A percentile compares a stretch with the other conserved stretches of the same genome.
Evolutionary conservation across 2,329 filamentous ascomycete species (phyloP).

Genomic region (Rhinocladiella mackenziei): DNA sequence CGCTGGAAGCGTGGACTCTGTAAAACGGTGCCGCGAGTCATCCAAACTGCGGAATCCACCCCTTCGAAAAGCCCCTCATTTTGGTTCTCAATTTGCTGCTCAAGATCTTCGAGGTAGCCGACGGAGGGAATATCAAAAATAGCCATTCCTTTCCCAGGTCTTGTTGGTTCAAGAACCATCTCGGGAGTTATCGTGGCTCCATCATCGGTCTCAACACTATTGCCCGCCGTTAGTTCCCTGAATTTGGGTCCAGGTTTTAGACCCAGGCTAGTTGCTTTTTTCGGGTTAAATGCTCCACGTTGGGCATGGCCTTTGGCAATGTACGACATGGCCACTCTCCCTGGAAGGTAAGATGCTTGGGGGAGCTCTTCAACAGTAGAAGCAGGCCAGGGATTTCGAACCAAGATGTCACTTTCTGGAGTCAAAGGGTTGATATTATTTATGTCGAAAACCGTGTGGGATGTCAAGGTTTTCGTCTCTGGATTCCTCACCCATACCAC

Average conservation of each 20-base stretch:
- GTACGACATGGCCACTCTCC: slow-evolving; percentile 72
- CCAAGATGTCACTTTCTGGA: slow-evolving; percentile 66
- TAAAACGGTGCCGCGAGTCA: slow-evolving; percentile 65
- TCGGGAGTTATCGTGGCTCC: slow-evolving; percentile 73
- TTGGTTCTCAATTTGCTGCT: slow-evolving; percentile 50
- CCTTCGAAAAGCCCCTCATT: slow-evolving; percentile 59
- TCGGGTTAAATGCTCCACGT: slow-evolving; percentile 73
- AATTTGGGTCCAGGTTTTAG: slow-evolving; percentile 60
- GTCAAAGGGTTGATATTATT: slow-evolving; percentile 50
- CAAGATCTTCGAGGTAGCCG: slow-evolving; percentile 65
- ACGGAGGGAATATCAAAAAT: slow-evolving; percentile 72
- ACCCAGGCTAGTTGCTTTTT: slow-evolving; percentile 61
- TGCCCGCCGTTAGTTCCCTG: slow-evolving; percentile 57
- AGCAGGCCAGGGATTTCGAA: slow-evolving; percentile 75
- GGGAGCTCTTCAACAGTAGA: slow-evolving; percentile 64
- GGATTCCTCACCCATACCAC: slow-evolving; percentile 64
- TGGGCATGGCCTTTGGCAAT: slow-evolving; percentile 72
- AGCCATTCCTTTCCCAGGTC: slow-evolving; percentile 68
- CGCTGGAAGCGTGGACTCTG: slow-evolving; percentile 59
- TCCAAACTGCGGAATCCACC: slow-evolving; percentile 72
- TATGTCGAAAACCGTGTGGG: slow-evolving; percentile 65
- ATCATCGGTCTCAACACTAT: slow-evolving; percentile 59
- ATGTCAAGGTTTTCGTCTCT: slow-evolving; percentile 56
- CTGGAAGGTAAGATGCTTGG: slow-evolving; percentile 54
- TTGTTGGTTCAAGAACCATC: slow-evolving; percentile 71